Percentiles rank a stretch among this genome's conserved stretches.
Evolutionary conservation across 139 green algal species (phyloP).

Genomic region (Tetradesmus obliquus): DNA sequence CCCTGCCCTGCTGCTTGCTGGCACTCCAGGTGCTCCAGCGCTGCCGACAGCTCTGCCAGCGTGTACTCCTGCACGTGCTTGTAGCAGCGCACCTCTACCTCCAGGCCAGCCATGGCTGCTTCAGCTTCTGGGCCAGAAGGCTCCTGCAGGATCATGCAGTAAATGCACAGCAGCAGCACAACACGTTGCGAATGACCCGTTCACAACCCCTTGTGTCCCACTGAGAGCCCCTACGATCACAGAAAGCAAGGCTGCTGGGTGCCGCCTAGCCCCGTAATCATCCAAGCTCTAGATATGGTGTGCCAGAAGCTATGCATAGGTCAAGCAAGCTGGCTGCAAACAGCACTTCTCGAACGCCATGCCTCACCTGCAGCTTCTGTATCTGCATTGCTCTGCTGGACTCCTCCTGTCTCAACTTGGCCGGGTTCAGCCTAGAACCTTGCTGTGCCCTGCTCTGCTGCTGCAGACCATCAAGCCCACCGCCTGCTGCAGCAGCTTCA

Average conservation of each 20-base stretch:
- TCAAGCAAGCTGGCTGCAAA: not conserved
- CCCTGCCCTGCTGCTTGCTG: conserved; percentile 24
- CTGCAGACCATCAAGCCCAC: not conserved
- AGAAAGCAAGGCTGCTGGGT: no score
- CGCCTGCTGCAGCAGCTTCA: conserved; percentile 6
- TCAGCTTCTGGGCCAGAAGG: conserved; percentile 40
- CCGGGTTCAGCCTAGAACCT: conserved; percentile 11
- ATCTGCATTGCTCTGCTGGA: conserved; percentile 22
- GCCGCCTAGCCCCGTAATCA: no score
- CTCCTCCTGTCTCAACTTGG: not conserved
- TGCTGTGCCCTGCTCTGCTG: not conserved
- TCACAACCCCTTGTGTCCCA: no score
- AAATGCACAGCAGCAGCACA: not conserved
- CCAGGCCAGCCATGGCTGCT: conserved; percentile 43
- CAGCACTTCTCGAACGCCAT: not conserved
- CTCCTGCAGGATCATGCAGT: conserved; percentile 1
- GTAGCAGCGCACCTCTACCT: conserved; percentile 46
- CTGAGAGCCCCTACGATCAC: no score
- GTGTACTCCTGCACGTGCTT: conserved; percentile 49
- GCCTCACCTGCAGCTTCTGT: conserved; percentile 31
- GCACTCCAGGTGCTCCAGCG: conserved; percentile 36
- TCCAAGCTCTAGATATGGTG: no score
- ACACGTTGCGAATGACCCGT: not conserved
- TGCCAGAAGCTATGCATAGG: not conserved
- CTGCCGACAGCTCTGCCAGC: conserved; percentile 29